Evolutionary conservation across 352 stramenopile genomes (phyloP).

Genomic region (Pythium dissimile): DNA sequence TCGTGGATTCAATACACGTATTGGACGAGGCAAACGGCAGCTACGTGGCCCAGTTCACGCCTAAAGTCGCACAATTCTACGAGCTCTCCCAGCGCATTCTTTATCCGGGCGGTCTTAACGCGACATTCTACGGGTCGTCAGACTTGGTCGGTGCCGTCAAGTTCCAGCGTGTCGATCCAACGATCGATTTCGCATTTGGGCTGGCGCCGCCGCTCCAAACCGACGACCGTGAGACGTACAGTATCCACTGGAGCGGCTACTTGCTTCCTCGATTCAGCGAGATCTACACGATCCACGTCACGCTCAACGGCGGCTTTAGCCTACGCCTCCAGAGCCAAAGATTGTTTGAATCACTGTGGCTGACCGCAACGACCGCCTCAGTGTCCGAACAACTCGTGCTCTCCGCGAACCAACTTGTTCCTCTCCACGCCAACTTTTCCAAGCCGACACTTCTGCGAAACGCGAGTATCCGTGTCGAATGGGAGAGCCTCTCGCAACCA

Average conservation of each 20-base stretch:
- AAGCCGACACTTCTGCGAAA: constrained; percentile 35
- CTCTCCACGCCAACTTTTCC: constrained; percentile 46
- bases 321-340: constrained; percentile 21
- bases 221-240: constrained; percentile 49
- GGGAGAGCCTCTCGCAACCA: constrained; percentile 51
- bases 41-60: constrained; percentile 20
- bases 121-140: constrained; percentile 36
- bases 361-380: constrained; percentile 4
- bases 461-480: constrained; percentile 38
- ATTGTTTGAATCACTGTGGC: constrained; percentile 22
- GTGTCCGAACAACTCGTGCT: constrained; percentile 21
- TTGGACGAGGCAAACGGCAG: constrained; percentile 34
- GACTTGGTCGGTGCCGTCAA: constrained; percentile 27
- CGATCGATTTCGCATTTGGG: constrained; percentile 50
- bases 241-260: constrained; percentile 51
- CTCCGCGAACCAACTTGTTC: constrained; percentile 33
- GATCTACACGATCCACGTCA: constrained; percentile 48
- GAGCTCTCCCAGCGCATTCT: constrained; percentile 24
- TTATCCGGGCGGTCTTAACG: constrained; percentile 53
- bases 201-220: constrained; percentile 28
- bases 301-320: constrained; percentile 31
- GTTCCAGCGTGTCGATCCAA: constrained; percentile 30
- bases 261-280: constrained; percentile 47
- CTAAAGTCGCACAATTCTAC: constrained; percentile 1
- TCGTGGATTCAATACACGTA: constrained; percentile 27